Base-by-base conservation (phyloP, 2,329 filamentous ascomycete genomes). In the Byssoonygena ceratinophila region DNA sequence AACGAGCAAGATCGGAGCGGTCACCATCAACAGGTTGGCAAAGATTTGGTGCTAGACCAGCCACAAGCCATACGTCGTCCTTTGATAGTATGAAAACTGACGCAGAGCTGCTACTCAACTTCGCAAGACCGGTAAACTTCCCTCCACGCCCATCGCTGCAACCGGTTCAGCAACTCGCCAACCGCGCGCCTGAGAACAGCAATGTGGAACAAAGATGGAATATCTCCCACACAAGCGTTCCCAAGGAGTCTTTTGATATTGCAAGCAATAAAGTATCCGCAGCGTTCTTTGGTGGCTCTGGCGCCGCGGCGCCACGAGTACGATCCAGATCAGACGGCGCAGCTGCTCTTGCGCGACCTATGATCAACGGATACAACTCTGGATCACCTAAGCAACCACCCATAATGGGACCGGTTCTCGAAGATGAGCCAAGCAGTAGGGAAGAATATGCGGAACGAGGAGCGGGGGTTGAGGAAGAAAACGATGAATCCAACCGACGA, bases 1-100 rank as follows among this genome's bases (percentile, higher is more conserved):
- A 83, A 65, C 75, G 81, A 39, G 74, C 78, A 46, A 76, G 79
- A 57, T 82, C 80, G 40, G 80, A 82, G 59, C 71, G 76, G 58
- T 67, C 76, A 48, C 68, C 71, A 14, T 73, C 74, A 23, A 74
- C 70, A 39, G 57, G 64, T 57, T 61, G 63, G 58, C 60, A 63
- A 53, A 60, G 59, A 53, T 54, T 57, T 50, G 57, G 57, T 39
- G 51, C 59, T 54, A 59, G 59, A 54, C 54, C 64, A 39, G 60
- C 63, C 47, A 58, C 63, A 32, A 66, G 63, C 58, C 61, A 67
- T 57, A 56, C 60, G 31, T 59, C 62, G 16, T 59, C 54, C 31
- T 54, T 59, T 29, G 55, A 58, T 41, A 61, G 62, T 51, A 72
- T 71, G 64, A 71, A 69, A 51, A 71, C 68, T 25, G 74, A 76